Conservation (phyloP, 129 eudicot species). For the Ambrosia artemisiifolia region DNA sequence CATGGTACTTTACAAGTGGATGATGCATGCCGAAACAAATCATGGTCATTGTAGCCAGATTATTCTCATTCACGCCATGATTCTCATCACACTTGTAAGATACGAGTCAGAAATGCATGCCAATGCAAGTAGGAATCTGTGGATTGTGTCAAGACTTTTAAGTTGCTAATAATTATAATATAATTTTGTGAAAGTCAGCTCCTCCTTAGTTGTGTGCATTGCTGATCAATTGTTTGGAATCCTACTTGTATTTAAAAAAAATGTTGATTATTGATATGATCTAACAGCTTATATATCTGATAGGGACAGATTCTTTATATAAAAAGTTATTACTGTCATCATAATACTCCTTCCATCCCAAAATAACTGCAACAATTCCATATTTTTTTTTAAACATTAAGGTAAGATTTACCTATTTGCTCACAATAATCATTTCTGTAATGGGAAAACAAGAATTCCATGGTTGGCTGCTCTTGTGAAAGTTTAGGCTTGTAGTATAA, state of each 20-base stretch:
- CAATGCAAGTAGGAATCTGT: no score
- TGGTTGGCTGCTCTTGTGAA: constrained; percentile 17
- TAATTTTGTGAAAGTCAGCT: constrained; percentile 35
- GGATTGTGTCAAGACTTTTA: not conserved
- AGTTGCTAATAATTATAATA: not conserved
- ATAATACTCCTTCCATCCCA: constrained; percentile 6
- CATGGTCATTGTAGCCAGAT: not conserved
- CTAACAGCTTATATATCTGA: constrained; percentile 28
- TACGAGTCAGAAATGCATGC: constrained; percentile 9
- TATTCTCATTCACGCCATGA: not conserved
- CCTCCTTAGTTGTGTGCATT: constrained; percentile 34
- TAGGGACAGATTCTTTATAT: constrained; percentile 6
- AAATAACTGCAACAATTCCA: constrained; percentile 25
- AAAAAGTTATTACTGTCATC: not conserved
- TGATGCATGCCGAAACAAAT: constrained; percentile 1
- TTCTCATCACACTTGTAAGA: constrained; percentile 6
- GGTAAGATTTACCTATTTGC: not conserved
- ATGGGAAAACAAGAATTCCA: not conserved
- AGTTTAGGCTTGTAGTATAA: not conserved
- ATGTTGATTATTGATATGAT: constrained; percentile 4
- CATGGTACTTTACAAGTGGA: constrained; percentile 6
- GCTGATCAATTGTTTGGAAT: constrained; percentile 27
- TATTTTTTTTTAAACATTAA: not conserved
- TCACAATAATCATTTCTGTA: constrained; percentile 8
- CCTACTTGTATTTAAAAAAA: constrained; percentile 22